Evolutionary conservation across 805 yeast species (phyloP), one percentile per base, ranked within the genome.

Genomic region (Kazachstania psychrophila): DNA sequence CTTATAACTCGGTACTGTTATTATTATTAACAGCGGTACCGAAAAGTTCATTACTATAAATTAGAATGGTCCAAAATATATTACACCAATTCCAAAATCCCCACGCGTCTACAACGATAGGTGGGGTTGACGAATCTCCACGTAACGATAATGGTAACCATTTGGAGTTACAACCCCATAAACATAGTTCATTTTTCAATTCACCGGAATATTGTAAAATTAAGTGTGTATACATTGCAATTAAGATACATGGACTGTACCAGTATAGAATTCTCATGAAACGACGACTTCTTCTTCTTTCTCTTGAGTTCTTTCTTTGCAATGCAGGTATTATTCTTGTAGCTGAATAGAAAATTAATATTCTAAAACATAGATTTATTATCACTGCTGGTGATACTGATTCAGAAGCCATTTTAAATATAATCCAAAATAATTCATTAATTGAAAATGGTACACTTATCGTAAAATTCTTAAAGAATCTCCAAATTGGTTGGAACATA

Each of bases 11-110:
- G n/a, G n/a, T n/a, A n/a, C n/a, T n/a, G n/a, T n/a, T n/a, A n/a
- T n/a, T n/a, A n/a, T n/a, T n/a, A n/a, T n/a, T n/a, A 4, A n/a
- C 24, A 13, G 40, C 19, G 6, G 25, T 31, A 12, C 61, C 57
- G 14, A 77, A 60, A 41, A 89, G 65, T 61, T 89, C 98, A 32
- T 82, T 66, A 22, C 80, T 77, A 59, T 89, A 89, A 19, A 92
- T 66, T n/a, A 76, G 64, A 39, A 92, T 63, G 9, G 94, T 82
- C 36, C 80, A 71, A 46, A 80, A 77, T 66, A 89, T 83, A 56
- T 89, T 89, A 40, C 84, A 73, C 97, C 97, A 89, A 51, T 88
- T 85, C 97, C 98, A 89, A 56, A 92, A 83, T 51, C 86, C 87
- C 85, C 94, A 82, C n/a, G 95, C 80, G 54, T 78, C 70, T 30